Evolutionary conservation across 129 eudicot species (phyloP), one percentile per base, ranked within the genome.

Genomic region (Gnaphalium uliginosum): DNA sequence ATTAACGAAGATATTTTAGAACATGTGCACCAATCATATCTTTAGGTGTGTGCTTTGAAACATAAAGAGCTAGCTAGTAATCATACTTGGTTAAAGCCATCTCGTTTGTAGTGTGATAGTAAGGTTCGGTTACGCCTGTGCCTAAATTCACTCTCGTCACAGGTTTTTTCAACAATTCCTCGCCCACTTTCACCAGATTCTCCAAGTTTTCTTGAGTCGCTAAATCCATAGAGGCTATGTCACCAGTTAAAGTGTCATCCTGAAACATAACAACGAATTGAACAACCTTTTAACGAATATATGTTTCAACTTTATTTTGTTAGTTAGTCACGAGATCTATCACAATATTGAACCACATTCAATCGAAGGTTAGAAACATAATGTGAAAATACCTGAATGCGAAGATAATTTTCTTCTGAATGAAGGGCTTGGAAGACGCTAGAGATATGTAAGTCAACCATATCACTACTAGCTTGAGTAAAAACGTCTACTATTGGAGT

Each of bases 191-290:
- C 3, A 78, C 89, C 1, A 88, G 86, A n/a, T 72, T 81, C 5
- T 78, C 60, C 43, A 88, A 41, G 61, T 85, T 88, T 50, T 75
- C 83, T 32, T 78, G 19, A 0, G 93, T 83, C 0, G 90, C 63
- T 22, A 81, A 39, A 76, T 88, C 93, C 10, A 81, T 76, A 0
- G 88, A 81, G 23, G 86, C 63, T 18, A 24, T 71, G 30, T 69
- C 66, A 11, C 88, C 89, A 4, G 30, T 81, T 48, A 88, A 81
- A 4, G 83, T 85, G 68, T 85, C 90, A 26, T 88, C 93, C 90
- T 88, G 33, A 30, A 73, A 59, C 58, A 69, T 46, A 24, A 69
- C 14, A 46, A 46, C 3, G 15, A 1, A 54, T 5, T n/a, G 22
- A 68, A 68, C 50, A 7, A 15, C 29, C 2, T 39, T 66, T 66